Percentiles rank a stretch among this genome's conserved stretches.
Conservation (phyloP, 2,329 filamentous ascomycete species). For the Epicoccum sorghinum region DNA sequence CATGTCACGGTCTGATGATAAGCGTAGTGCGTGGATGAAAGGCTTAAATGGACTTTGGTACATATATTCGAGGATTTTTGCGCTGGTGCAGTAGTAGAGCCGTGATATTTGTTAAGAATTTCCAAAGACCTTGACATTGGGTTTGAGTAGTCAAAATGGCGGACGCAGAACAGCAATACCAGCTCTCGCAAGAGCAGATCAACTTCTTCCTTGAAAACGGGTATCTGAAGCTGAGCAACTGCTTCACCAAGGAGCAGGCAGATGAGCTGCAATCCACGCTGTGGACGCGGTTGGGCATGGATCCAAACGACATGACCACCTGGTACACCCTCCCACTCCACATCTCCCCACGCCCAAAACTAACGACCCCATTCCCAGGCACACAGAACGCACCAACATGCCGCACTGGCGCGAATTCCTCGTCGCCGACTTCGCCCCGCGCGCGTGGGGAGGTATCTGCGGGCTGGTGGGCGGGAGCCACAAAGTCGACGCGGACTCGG, state of each 20-base stretch:
- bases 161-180: conserved; percentile 29
- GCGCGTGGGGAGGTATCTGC: conserved; percentile 70
- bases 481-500: conserved; percentile 44
- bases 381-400: conserved; percentile 68
- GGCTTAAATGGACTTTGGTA: not conserved
- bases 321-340: conserved; percentile 52
- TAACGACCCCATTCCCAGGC: conserved; percentile 28
- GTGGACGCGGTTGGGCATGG: conserved; percentile 71
- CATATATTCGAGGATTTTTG: not conserved
- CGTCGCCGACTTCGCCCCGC: conserved; percentile 64
- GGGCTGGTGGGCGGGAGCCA: conserved; percentile 68
- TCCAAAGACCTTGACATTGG: no score
- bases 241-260: conserved; percentile 58
- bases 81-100: no score
- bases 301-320: conserved; percentile 66
- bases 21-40: not conserved
- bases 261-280: conserved; percentile 57
- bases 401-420: conserved; percentile 63
- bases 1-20: no score
- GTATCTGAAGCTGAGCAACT: conserved; percentile 60
- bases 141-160: conserved; percentile 13
- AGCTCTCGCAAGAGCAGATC: conserved; percentile 55
- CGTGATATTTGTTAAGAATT: not conserved
- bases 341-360: no score
- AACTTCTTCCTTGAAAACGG: conserved; percentile 63